phyloP scores from a whole-genome alignment of 352 stramenopile species.

The Phytophthora idaei region DNA sequence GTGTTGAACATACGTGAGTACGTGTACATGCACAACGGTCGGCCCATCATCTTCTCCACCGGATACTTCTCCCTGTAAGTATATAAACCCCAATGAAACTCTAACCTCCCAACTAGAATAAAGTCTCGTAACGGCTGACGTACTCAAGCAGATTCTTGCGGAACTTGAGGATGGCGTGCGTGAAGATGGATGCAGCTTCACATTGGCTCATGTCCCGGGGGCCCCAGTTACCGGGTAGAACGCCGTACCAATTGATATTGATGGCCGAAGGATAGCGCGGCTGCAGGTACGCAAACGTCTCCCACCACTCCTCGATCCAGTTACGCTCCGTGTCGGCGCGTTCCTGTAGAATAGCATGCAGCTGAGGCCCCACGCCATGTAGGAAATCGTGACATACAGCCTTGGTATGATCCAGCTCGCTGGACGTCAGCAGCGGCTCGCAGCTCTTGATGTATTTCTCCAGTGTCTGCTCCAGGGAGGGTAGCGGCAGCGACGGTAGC shows the following conservation, averaged over 20 bases:
- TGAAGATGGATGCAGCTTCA: constrained; percentile 88
- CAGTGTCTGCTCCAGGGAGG: constrained; percentile 93
- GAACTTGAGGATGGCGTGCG: constrained; percentile 90
- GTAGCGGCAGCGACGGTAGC: constrained; percentile 93
- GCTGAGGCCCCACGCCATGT: constrained; percentile 81
- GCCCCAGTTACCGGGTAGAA: constrained; percentile 93
- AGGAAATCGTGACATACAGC: constrained; percentile 92
- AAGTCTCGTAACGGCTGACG: constrained; percentile 22
- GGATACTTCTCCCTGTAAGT: constrained; percentile 88
- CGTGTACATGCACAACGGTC: constrained; percentile 93
- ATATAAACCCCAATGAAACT: not conserved
- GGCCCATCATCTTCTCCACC: constrained; percentile 93
- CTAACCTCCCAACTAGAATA: not conserved
- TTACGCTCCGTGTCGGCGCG: constrained; percentile 85
- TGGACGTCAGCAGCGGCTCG: constrained; percentile 85
- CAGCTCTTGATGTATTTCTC: constrained; percentile 92
- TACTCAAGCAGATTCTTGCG: constrained; percentile 90
- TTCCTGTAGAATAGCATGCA: constrained; percentile 91
- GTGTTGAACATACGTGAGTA: constrained; percentile 97
- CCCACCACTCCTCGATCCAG: constrained; percentile 96
- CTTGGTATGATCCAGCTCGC: constrained; percentile 92
- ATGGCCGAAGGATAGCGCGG: constrained; percentile 94
- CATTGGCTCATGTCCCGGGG: constrained; percentile 92
- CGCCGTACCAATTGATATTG: constrained; percentile 98
- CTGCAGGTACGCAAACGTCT: constrained; percentile 96